Evolutionary conservation across 306 rosid species (phyloP).

Genomic region (Prunus persica): DNA sequence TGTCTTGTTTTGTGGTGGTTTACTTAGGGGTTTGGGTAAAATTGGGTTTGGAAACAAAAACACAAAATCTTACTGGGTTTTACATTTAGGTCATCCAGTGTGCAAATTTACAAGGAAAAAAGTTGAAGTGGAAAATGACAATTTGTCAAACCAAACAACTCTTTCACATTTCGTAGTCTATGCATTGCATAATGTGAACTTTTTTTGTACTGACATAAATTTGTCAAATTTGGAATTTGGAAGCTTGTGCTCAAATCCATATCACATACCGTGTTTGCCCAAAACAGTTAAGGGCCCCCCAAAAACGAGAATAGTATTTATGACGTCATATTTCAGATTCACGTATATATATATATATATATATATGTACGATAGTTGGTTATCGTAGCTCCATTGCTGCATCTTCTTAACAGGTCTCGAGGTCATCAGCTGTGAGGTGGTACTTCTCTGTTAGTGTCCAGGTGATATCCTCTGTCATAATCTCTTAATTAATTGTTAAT

Average conservation of each 20-base stretch:
- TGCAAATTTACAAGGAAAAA: no score
- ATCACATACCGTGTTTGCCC: background rate
- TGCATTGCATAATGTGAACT: no score
- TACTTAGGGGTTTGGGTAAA: background rate
- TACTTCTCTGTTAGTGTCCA: conserved; percentile 4
- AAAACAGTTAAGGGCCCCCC: background rate
- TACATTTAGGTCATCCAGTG: background rate
- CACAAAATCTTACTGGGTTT: background rate
- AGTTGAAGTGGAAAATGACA: no score
- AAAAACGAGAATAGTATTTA: background rate
- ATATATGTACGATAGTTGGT: background rate
- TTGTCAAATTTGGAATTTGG: background rate
- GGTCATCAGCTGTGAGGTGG: conserved; percentile 5
- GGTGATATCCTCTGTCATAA: conserved; percentile 22
- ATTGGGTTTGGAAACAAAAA: background rate
- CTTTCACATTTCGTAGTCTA: no score
- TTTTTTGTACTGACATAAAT: background rate
- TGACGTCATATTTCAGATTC: background rate
- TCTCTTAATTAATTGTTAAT: conserved; percentile 6
- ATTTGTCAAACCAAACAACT: no score
- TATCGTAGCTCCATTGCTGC: background rate
- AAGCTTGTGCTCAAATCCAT: background rate
- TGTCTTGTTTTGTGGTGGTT: background rate
- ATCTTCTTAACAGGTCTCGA: background rate
- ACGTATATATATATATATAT: background rate